Conservation (phyloP, 176 grass and related monocot genomes). For the Oryza officinalis region DNA sequence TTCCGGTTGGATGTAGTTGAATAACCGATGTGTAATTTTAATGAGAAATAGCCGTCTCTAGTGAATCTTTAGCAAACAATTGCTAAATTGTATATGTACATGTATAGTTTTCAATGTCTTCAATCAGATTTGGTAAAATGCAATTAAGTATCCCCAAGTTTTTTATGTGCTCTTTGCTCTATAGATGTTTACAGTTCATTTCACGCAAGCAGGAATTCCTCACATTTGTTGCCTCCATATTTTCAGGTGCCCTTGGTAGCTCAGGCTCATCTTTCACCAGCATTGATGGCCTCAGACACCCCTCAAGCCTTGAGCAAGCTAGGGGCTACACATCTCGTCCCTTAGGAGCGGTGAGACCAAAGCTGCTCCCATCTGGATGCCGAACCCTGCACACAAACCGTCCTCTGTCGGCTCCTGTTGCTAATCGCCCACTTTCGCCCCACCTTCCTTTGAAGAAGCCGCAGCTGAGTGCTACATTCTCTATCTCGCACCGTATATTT, state of each 20-base stretch:
- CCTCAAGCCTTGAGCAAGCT: constrained; percentile 34
- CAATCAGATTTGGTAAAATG: neutral
- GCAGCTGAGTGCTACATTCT: constrained; percentile 66
- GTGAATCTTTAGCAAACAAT: neutral
- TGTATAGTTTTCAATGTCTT: neutral
- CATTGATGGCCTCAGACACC: neutral
- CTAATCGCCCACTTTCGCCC: constrained; percentile 76
- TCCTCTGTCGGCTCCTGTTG: constrained; percentile 38
- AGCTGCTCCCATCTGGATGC: constrained; percentile 26
- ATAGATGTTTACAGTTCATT: neutral
- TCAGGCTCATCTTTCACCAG: constrained; percentile 12
- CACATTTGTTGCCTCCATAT: neutral
- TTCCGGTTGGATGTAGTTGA: neutral
- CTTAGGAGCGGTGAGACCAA: constrained; percentile 12
- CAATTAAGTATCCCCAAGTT: neutral
- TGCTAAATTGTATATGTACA: neutral
- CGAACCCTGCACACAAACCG: constrained; percentile 49
- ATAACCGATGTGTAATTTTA: neutral
- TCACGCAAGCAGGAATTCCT: neutral
- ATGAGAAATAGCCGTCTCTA: neutral
- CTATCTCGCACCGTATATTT: constrained; percentile 81
- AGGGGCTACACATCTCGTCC: constrained; percentile 30
- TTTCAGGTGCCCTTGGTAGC: constrained; percentile 45
- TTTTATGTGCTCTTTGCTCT: neutral
- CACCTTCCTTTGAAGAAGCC: constrained; percentile 91